phyloP scores from a whole-genome alignment of 179 eudicot species.

The Actinidia chinensis region DNA sequence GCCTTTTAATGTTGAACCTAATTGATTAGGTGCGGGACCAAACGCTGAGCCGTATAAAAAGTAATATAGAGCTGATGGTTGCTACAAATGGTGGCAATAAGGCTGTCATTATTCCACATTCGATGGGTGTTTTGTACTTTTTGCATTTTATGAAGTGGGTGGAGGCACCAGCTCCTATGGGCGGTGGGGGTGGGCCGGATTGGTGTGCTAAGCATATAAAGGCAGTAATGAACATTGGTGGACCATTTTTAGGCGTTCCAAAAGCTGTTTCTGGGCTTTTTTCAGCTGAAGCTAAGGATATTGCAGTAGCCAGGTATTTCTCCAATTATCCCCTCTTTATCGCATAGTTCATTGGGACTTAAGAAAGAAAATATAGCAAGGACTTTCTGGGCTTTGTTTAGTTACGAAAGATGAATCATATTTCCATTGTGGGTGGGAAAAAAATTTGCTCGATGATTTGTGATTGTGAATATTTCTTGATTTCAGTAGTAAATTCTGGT shows the following conservation, averaged over 20 bases:
- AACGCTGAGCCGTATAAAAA: constrained; percentile 81
- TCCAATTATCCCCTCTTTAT: neutral
- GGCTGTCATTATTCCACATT: constrained; percentile 93
- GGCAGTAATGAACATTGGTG: constrained; percentile 95
- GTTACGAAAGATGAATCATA: neutral
- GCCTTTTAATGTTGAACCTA: neutral
- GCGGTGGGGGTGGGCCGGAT: constrained; percentile 94
- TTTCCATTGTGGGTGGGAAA: neutral
- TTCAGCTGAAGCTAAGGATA: constrained; percentile 95
- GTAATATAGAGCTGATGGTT: constrained; percentile 93
- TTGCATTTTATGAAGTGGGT: constrained; percentile 99
- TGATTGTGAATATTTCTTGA: neutral
- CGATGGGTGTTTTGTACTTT: constrained; percentile 95
- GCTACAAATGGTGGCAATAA: constrained; percentile 87
- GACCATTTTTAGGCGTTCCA: constrained; percentile 96
- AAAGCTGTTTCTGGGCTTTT: constrained; percentile 90
- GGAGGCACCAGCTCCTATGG: constrained; percentile 98
- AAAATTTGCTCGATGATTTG: neutral
- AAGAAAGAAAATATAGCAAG: too few species aligned
- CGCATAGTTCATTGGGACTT: neutral
- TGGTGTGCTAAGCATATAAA: constrained; percentile 94
- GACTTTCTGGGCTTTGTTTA: neutral
- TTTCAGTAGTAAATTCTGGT: neutral
- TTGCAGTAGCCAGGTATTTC: constrained; percentile 87
- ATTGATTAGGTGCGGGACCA: constrained; percentile 82